Base-by-base conservation (phyloP, 1,284 basidiomycete genomes). In the Irpex lacteus region DNA sequence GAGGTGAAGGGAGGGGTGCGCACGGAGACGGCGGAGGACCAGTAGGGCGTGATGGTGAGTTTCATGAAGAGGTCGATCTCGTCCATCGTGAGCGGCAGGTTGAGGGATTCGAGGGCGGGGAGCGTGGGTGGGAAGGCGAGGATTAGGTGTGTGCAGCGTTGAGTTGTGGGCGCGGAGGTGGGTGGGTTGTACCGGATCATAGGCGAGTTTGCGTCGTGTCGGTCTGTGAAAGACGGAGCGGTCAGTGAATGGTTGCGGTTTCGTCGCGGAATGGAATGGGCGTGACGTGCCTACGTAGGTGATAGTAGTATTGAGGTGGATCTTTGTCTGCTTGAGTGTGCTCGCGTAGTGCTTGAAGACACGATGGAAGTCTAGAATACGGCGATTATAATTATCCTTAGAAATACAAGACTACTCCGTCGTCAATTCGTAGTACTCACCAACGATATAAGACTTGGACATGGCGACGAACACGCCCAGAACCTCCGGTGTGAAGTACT, bases 401-500 rank as follows among this genome's bases (percentile, higher is more conserved):
- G 26, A 15, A 60, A n/a, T 5, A 60, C n/a, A 36, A 52, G 52
- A 19, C 19, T 19, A 15, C 11, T 26, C 4, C 26, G 26, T 26
- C 26, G 26, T 26, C 26, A 26, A 26, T 26, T 26, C 26, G 26
- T 26, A 26, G 26, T 26, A 44, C 40, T 15, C 4, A 44, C 40
- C 40, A 44, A 44, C 40, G 15, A 11, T 26, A 26, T 26, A 26
- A 26, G 26, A 26, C 26, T 26, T 26, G 26, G 26, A 26, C 26
- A 26, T 26, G 26, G 26, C 26, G 26, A 26, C 26, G 47, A 60
- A 60, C 18, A 34, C 38, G 13, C 32, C 32, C 6, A 60, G 47
- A 21, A 60, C 26, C 7, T 60, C 59, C 7, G 59, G 59, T 8
- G 59, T 60, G 32, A 60, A 60, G 32, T 60, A 60, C 19, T 60